Conservation (phyloP, 495 filamentous ascomycete species). For the Neurospora hispaniola region DNA sequence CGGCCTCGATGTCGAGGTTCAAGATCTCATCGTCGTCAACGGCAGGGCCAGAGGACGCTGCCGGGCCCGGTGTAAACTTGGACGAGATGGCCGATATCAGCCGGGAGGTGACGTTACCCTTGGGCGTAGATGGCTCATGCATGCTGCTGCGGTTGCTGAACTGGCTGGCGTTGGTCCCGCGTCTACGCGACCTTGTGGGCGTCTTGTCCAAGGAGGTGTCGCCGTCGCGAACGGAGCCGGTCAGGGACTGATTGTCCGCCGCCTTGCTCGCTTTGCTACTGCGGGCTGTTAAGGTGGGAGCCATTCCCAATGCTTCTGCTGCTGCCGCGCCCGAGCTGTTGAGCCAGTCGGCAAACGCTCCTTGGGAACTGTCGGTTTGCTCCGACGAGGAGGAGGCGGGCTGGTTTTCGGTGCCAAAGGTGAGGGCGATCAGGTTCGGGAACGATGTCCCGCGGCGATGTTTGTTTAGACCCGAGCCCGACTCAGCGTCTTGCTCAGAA, state of each 20-base stretch:
- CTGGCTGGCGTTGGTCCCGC: slow-evolving; percentile 2
- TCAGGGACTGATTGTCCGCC: neutral
- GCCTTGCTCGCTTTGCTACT: neutral
- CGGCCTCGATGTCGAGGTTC: slow-evolving; percentile 50
- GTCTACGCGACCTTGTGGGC: slow-evolving; percentile 19
- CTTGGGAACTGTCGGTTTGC: slow-evolving; percentile 18
- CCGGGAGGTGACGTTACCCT: slow-evolving; percentile 28
- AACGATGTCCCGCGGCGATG: slow-evolving; percentile 36
- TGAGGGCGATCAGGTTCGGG: slow-evolving; percentile 25
- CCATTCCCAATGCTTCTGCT: neutral
- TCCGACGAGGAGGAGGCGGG: slow-evolving; percentile 21
- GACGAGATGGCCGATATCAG: slow-evolving; percentile 35
- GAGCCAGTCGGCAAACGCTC: slow-evolving; percentile 26
- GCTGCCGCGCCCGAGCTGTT: slow-evolving; percentile 15
- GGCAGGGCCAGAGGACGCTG: slow-evolving; percentile 14
- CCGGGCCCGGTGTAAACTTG: slow-evolving; percentile 21
- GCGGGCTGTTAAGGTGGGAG: neutral
- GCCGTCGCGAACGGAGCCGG: neutral
- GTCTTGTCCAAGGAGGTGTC: slow-evolving; percentile 20
- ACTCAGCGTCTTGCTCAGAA: slow-evolving; percentile 18
- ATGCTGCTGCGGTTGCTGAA: neutral
- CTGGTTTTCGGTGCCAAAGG: slow-evolving; percentile 22
- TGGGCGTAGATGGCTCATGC: slow-evolving; percentile 20
- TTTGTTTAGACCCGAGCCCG: slow-evolving; percentile 8
- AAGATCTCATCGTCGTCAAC: slow-evolving; percentile 54